Evolutionary conservation across 116 monocot genomes (phyloP).

Genomic region (Iris pallida): DNA sequence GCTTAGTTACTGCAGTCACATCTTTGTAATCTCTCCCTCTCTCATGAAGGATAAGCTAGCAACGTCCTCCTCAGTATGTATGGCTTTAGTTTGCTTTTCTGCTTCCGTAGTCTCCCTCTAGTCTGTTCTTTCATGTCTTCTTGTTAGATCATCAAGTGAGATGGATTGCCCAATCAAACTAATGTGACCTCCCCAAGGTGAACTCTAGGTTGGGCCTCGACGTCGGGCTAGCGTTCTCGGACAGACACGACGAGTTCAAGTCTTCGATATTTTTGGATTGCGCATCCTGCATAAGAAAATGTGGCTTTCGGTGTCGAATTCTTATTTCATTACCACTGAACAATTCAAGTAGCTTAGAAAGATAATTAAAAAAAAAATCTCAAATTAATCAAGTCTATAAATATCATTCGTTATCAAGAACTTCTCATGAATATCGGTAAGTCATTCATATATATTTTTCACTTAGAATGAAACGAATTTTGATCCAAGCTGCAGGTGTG

Average conservation of each 20-base stretch:
- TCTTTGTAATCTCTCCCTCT: conserved; percentile 1
- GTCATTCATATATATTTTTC: too few species aligned
- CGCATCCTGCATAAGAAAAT: conserved; percentile 18
- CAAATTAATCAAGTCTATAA: too few species aligned
- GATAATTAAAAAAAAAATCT: too few species aligned
- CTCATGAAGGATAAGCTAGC: neutral
- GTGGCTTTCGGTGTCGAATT: too few species aligned
- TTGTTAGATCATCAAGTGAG: neutral
- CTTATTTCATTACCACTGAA: too few species aligned
- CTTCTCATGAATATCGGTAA: too few species aligned
- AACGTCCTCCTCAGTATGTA: too few species aligned
- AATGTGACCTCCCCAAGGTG: conserved; percentile 56
- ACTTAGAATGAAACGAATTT: too few species aligned
- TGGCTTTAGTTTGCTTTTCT: conserved; percentile 17
- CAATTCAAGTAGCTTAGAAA: too few species aligned
- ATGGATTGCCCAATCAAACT: neutral
- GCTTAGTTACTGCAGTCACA: neutral
- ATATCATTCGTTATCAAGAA: too few species aligned
- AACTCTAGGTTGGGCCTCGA: conserved; percentile 74
- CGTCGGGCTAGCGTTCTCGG: conserved; percentile 35
- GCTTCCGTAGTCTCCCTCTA: conserved; percentile 12
- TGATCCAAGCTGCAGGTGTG: too few species aligned
- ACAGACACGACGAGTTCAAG: conserved; percentile 57
- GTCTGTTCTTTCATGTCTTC: neutral
- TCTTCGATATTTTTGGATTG: conserved; percentile 43